Base-by-base conservation (phyloP, 1,284 basidiomycete genomes). In the Grifola frondosa region DNA sequence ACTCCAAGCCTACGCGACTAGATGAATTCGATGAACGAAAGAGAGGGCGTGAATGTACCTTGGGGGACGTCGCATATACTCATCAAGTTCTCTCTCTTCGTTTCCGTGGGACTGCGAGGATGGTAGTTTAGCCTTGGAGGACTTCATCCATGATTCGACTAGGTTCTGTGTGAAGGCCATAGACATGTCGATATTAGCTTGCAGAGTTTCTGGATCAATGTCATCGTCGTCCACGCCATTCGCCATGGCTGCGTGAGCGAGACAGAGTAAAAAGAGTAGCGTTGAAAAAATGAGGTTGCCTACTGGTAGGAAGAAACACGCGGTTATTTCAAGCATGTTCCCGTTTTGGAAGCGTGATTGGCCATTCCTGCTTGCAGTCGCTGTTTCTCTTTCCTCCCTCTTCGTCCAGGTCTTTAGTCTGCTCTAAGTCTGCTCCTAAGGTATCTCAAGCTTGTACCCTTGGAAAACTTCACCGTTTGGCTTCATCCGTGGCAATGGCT, bases 171-270 rank as follows among this genome's bases (percentile, higher is more conserved):
- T 78, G 61, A 83, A 78, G 4, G 86, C 80, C 77, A 89, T 77
- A n/a, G 86, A 80, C 57, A 86, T 68, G 63, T 89, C 83, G 44
- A 88, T 78, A 62, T 84, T 81, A 21, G 85, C 84, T 59, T 88
- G 86, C 25, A 89, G 68, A 26, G 74, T 67, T 54, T 86, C 81
- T 30, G 71, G 53, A 58, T 86, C 81, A 41, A 86, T 68, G 33
- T 75, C 73, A 46, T 81, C 76, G 42, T 66, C 61, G 23, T 58
- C 56, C 12, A 47, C 28, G 15, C 44, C 35, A 7, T 59, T 52
- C 16, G 46, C 54, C 54, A 58, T 61, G 16, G 10, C 36, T n/a
- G 23, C 20, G 12, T 15, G n/a, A 38, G 37, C 10, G n/a, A 15
- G 13, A 6, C 12, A 25, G 38, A 21, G 28, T 17, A 31, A 15